Evolutionary conservation across 495 filamentous ascomycete genomes (phyloP).

Genomic region (Acidiella bohemica): DNA sequence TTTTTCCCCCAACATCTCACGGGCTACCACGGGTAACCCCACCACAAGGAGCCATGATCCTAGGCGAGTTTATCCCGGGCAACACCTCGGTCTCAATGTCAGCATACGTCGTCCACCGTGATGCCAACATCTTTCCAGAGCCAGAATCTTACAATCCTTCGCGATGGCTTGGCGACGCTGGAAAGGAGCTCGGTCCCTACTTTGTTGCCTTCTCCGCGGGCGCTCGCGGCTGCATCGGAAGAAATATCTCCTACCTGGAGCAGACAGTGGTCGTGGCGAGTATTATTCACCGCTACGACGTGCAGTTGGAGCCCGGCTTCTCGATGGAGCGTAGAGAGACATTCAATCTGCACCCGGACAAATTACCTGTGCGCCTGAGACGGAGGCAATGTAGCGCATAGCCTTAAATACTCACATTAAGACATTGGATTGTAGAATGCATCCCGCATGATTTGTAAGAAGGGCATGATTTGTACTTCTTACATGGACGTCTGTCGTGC

Average conservation of each 20-base stretch:
- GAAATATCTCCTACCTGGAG: slow-evolving; percentile 35
- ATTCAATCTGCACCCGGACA: slow-evolving; percentile 30
- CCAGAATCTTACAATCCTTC: slow-evolving; percentile 22
- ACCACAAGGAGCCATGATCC: slow-evolving; percentile 16
- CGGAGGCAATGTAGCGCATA: slow-evolving; percentile 18
- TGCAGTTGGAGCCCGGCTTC: slow-evolving; percentile 31
- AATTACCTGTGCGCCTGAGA: slow-evolving; percentile 36
- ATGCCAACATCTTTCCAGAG: slow-evolving; percentile 16
- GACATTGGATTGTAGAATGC: too few species aligned
- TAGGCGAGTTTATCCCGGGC: slow-evolving; percentile 22
- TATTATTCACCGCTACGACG: slow-evolving; percentile 22
- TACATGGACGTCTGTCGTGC: too few species aligned
- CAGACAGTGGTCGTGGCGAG: slow-evolving; percentile 22
- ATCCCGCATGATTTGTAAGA: too few species aligned
- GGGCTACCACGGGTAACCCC: slow-evolving; percentile 23
- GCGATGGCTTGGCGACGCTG: slow-evolving; percentile 21
- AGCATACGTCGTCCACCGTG: slow-evolving; percentile 18
- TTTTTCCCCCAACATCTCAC: slow-evolving; percentile 22
- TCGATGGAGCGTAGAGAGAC: slow-evolving; percentile 31
- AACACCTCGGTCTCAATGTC: slow-evolving; percentile 19
- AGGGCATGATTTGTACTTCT: too few species aligned
- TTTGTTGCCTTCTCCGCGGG: slow-evolving; percentile 35
- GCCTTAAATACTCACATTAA: too few species aligned
- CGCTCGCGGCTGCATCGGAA: slow-evolving; percentile 33
- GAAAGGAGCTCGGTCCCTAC: slow-evolving; percentile 31